These are phyloP conservation scores for Fusarium albidum DNA, from an alignment of 2,329 filamentous ascomycete species.

Conservation along the genomic window DNA sequence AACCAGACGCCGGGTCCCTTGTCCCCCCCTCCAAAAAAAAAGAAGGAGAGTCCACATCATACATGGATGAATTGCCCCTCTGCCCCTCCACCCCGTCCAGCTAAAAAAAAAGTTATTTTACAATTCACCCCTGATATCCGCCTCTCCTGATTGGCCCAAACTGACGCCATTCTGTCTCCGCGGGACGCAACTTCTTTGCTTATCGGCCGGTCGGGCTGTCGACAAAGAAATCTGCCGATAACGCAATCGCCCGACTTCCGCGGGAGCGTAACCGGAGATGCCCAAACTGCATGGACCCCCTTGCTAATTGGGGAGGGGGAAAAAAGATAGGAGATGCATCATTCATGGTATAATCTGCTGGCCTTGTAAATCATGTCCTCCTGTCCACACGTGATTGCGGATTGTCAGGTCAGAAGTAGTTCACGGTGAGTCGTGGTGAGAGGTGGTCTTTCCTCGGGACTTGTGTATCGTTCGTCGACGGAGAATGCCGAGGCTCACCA, in stretches of 20 bases:
- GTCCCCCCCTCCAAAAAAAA: too few species aligned
- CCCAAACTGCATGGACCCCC: slow-evolving; percentile 27
- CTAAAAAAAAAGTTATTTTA: neutral
- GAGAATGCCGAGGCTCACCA: too few species aligned
- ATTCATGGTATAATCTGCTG: neutral
- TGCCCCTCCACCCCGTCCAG: slow-evolving; percentile 18
- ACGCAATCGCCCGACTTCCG: slow-evolving; percentile 41
- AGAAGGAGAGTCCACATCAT: slow-evolving; percentile 19
- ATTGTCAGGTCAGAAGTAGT: neutral
- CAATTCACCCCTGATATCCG: slow-evolving; percentile 25
- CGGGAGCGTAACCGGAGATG: slow-evolving; percentile 42
- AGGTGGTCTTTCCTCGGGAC: too few species aligned
- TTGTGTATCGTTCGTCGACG: too few species aligned
- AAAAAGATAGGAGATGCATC: slow-evolving; percentile 34
- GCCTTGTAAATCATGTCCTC: too few species aligned
- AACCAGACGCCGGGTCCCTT: slow-evolving; percentile 8
- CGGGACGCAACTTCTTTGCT: slow-evolving; percentile 10
- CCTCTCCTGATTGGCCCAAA: slow-evolving; percentile 36
- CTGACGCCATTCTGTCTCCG: slow-evolving; percentile 47
- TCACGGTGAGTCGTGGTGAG: too few species aligned
- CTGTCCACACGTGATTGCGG: slow-evolving; percentile 10
- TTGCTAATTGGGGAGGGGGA: neutral
- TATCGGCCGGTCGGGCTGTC: slow-evolving; percentile 40
- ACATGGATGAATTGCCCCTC: slow-evolving; percentile 21
- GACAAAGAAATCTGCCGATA: slow-evolving; percentile 18